Percentiles rank a stretch among this genome's conserved stretches.
Conservation (phyloP, 805 yeast species). For the Lipomyces lipofer region DNA sequence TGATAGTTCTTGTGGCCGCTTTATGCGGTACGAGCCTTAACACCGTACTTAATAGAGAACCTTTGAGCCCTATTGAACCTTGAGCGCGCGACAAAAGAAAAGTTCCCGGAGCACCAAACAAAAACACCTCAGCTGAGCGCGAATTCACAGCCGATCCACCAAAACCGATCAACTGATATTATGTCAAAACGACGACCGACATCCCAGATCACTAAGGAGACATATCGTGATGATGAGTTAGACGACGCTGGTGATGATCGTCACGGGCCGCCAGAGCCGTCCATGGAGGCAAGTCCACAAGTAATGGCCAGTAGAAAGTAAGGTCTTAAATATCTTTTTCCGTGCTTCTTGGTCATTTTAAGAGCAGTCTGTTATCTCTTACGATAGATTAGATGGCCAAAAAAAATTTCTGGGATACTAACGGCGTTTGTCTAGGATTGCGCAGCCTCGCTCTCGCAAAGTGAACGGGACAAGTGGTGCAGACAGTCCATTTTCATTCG, state of each 20-base stretch:
- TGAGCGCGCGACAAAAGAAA: neutral
- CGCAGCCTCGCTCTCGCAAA: conserved; percentile 8
- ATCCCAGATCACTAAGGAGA: conserved; percentile 19
- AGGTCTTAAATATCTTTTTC: conserved; percentile 1
- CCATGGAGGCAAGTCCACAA: conserved; percentile 15
- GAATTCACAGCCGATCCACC: too few species aligned
- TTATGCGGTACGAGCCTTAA: neutral
- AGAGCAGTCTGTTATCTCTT: too few species aligned
- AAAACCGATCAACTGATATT: too few species aligned
- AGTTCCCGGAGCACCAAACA: too few species aligned
- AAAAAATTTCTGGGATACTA: too few species aligned
- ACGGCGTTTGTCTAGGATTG: too few species aligned
- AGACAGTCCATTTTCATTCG: conserved; percentile 10
- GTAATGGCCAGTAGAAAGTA: conserved; percentile 28
- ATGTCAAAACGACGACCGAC: conserved; percentile 25
- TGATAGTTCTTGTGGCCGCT: too few species aligned
- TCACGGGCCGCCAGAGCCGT: conserved; percentile 29
- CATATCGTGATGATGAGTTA: conserved; percentile 3
- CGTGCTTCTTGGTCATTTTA: neutral
- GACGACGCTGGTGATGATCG: conserved; percentile 22
- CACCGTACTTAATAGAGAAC: neutral
- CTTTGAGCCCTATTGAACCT: neutral
- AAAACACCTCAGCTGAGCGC: too few species aligned
- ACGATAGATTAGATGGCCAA: too few species aligned
- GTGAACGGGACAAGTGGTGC: neutral